These are phyloP conservation scores for Penicillium sp. DNA, from an alignment of 2,329 filamentous ascomycete genomes.

Conservation along the genomic window DNA sequence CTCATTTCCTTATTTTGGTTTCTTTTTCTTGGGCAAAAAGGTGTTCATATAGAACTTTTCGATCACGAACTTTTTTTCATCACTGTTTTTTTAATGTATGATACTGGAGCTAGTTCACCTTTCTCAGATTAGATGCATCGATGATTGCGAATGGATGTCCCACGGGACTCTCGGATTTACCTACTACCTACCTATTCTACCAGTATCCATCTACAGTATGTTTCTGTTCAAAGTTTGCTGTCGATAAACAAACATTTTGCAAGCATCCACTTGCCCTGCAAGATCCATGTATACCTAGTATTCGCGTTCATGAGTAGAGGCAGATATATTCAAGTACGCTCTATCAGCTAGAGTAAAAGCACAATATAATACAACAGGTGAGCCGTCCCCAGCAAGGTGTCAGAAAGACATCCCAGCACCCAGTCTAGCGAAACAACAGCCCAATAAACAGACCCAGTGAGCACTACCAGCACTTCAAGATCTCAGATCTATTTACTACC, in stretches of 20 bases:
- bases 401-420: neutral
- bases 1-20: neutral
- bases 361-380: constrained; percentile 6
- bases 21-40: neutral
- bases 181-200: neutral
- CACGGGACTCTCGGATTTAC: neutral
- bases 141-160: neutral
- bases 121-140: neutral
- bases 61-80: neutral
- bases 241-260: too few species aligned
- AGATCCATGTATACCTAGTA: too few species aligned
- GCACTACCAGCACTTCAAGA: too few species aligned
- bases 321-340: neutral
- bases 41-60: neutral
- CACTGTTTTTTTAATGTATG: neutral
- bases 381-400: neutral
- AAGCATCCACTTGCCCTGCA: too few species aligned
- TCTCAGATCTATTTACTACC: constrained; percentile 19
- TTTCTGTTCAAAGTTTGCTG: too few species aligned
- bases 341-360: neutral
- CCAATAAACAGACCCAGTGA: too few species aligned
- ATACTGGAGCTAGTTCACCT: neutral
- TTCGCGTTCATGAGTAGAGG: neutral
- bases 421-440: too few species aligned
- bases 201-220: neutral